Conservation (phyloP, 2,329 filamentous ascomycete species). For the Xenosphaeropsis pyriputrescens region DNA sequence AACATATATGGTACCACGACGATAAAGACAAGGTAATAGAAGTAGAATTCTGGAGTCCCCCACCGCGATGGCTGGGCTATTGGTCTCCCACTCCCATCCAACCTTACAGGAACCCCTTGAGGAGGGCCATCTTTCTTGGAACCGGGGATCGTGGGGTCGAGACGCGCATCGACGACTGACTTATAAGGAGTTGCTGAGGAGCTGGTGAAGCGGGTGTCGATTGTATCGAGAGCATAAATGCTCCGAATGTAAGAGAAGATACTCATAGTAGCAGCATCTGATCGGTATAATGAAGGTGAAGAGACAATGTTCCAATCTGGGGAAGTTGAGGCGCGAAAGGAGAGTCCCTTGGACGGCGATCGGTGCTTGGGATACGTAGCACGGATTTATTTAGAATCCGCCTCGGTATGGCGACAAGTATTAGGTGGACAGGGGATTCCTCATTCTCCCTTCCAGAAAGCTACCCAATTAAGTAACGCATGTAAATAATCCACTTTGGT, state of each 20-base stretch:
- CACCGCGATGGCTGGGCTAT: conserved; percentile 56
- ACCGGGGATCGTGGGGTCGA: conserved; percentile 22
- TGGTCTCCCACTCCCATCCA: conserved; percentile 25
- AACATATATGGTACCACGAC: conserved; percentile 72
- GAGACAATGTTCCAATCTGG: neutral
- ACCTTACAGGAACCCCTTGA: conserved; percentile 14
- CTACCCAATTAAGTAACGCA: too few species aligned
- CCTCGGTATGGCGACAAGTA: too few species aligned
- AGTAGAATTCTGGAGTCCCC: conserved; percentile 71
- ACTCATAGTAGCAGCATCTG: conserved; percentile 9
- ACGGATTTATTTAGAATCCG: too few species aligned
- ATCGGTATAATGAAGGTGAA: neutral
- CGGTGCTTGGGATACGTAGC: too few species aligned
- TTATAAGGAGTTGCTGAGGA: conserved; percentile 55
- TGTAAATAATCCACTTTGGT: too few species aligned
- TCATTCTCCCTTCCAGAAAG: too few species aligned
- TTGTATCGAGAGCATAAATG: conserved; percentile 52
- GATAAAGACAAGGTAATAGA: conserved; percentile 61
- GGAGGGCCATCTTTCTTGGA: conserved; percentile 14
- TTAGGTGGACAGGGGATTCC: too few species aligned
- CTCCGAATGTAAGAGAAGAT: conserved; percentile 26
- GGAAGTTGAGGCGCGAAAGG: neutral
- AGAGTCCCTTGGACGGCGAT: too few species aligned
- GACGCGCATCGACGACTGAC: conserved; percentile 34
- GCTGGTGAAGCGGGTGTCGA: conserved; percentile 59